These are phyloP conservation scores for Grosmannia penicillata DNA, from an alignment of 2,329 filamentous ascomycete species.

Conservation along the genomic window DNA sequence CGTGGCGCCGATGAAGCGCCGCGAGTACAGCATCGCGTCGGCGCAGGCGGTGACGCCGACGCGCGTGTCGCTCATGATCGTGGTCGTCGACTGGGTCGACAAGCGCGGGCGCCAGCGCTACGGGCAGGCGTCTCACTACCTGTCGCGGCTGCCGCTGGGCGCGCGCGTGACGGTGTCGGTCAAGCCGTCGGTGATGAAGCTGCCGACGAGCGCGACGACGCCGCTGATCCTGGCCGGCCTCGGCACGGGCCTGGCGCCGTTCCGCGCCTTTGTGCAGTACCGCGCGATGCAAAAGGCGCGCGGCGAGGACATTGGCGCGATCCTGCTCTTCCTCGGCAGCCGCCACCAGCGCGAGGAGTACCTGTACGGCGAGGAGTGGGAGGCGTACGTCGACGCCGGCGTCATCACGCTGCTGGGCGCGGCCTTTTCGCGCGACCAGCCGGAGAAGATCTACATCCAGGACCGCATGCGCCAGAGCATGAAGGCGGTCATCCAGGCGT, in stretches of 20 bases:
- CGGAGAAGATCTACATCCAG: conserved; percentile 98
- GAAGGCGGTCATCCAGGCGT: conserved; percentile 67
- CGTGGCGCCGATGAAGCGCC: conserved; percentile 81
- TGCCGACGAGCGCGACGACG: conserved; percentile 74
- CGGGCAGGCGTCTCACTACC: conserved; percentile 85
- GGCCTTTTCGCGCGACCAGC: conserved; percentile 93
- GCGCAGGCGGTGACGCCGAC: conserved; percentile 87
- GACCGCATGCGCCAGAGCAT: conserved; percentile 90
- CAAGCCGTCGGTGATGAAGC: conserved; percentile 98
- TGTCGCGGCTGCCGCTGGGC: conserved; percentile 61
- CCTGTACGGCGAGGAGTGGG: conserved; percentile 97
- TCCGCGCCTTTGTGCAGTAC: conserved; percentile 97
- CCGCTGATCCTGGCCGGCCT: conserved; percentile 98
- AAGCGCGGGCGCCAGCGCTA: conserved; percentile 74
- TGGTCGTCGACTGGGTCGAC: conserved; percentile 93
- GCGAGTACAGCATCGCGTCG: conserved; percentile 98
- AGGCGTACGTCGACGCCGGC: conserved; percentile 89
- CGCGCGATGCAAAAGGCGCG: conserved; percentile 96
- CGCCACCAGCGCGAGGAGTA: conserved; percentile 98
- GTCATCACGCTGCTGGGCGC: conserved; percentile 88
- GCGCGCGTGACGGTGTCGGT: conserved; percentile 78
- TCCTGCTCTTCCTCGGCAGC: conserved; percentile 90
- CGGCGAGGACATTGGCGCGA: conserved; percentile 84
- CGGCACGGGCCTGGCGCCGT: conserved; percentile 95
- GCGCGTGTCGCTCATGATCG: conserved; percentile 88